A percentile compares a stretch with the other conserved stretches of the same genome.
Evolutionary conservation across 1,284 basidiomycete species (phyloP).

Genomic region (Puccinia novopanici): DNA sequence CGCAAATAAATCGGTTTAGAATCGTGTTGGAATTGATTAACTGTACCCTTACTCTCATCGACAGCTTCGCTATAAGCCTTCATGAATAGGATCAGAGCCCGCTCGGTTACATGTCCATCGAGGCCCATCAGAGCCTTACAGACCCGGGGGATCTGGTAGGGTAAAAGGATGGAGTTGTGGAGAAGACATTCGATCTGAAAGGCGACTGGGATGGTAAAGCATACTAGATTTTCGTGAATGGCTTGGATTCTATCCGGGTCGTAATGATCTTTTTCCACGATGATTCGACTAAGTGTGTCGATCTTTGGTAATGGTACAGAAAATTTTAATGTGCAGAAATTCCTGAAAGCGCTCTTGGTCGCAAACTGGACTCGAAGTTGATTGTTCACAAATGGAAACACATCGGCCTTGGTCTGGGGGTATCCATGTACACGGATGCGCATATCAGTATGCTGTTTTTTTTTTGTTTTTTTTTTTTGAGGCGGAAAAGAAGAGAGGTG

Average conservation of each 20-base stretch:
- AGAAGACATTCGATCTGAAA: constrained; percentile 21
- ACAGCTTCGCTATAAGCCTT: background rate
- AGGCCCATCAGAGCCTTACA: background rate
- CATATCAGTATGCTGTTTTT: background rate
- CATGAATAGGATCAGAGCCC: constrained; percentile 2
- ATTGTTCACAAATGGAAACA: constrained; percentile 21
- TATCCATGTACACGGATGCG: constrained; percentile 16
- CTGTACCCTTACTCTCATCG: background rate
- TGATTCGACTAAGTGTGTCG: background rate
- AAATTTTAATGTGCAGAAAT: constrained; percentile 10
- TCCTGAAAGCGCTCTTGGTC: background rate
- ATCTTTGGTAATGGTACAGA: constrained; percentile 16
- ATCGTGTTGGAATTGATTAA: background rate
- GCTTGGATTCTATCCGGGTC: constrained; percentile 13
- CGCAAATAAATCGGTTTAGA: constrained; percentile 18
- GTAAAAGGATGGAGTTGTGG: constrained; percentile 13
- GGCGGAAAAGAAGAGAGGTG: background rate
- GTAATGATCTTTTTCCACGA: constrained; percentile 27
- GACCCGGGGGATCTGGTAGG: constrained; percentile 9
- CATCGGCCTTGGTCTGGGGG: constrained; percentile 7
- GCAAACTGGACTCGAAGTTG: constrained; percentile 27
- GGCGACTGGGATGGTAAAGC: constrained; percentile 4
- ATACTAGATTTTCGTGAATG: constrained; percentile 1
- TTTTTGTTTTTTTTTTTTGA: no score
- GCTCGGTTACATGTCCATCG: background rate